These are phyloP conservation scores for Plasmodium knowlesi DNA, from an alignment of 169 alveolate species.

Conservation along the genomic window DNA sequence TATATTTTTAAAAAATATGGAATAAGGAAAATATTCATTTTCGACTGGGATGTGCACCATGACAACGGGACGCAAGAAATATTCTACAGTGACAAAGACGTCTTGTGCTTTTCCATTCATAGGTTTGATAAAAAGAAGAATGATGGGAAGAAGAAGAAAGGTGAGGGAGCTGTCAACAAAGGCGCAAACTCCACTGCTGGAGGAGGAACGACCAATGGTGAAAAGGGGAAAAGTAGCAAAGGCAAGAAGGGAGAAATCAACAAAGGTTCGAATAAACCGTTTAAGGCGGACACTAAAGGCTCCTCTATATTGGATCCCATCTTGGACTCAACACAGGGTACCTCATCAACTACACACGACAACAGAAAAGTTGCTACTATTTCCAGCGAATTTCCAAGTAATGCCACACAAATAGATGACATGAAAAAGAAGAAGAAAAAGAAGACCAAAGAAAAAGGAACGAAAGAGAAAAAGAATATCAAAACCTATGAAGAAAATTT, in stretches of 20 bases:
- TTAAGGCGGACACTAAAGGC: neutral
- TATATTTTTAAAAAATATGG: constrained; percentile 87
- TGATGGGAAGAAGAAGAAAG: neutral
- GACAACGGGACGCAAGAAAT: constrained; percentile 97
- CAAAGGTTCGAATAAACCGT: neutral
- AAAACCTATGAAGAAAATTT: constrained; percentile 78
- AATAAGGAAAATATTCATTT: constrained; percentile 91
- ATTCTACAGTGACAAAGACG: constrained; percentile 79
- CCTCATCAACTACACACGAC: neutral
- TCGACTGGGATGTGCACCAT: constrained; percentile 97
- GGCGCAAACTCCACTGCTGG: neutral
- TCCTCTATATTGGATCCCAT: neutral
- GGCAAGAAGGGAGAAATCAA: neutral
- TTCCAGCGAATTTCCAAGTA: neutral
- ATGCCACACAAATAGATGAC: neutral
- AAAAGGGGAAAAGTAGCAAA: neutral
- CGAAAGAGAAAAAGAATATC: neutral
- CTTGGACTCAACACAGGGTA: neutral
- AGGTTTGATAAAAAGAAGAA: constrained; percentile 75
- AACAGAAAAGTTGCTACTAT: neutral
- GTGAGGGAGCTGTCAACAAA: neutral
- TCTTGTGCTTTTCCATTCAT: constrained; percentile 81
- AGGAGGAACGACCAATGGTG: neutral
- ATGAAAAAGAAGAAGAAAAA: neutral
- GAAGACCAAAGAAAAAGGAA: neutral